Conservation (phyloP, 495 filamentous ascomycete genomes). For the Elaphomyces granulatus region DNA sequence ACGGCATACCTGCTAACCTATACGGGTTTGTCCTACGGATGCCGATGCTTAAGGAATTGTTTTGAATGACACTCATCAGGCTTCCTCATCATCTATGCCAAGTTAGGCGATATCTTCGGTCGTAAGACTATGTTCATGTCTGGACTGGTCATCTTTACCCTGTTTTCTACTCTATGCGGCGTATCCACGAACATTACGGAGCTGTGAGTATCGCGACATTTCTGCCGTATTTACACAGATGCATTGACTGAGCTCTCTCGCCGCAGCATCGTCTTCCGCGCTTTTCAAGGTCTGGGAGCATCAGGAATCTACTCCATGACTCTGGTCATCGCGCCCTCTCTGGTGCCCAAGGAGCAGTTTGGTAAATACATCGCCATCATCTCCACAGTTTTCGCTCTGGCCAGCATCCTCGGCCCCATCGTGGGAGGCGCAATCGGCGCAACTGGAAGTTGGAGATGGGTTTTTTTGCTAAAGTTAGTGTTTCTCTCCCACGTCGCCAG, state of each 20-base stretch:
- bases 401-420: slow-evolving; percentile 27
- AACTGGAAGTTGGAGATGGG: slow-evolving; percentile 31
- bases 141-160: slow-evolving; percentile 37
- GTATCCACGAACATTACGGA: slow-evolving; percentile 32
- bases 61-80: slow-evolving; percentile 16
- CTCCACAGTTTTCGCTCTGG: slow-evolving; percentile 10
- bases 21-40: slow-evolving; percentile 24
- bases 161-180: slow-evolving; percentile 42
- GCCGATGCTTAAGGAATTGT: slow-evolving; percentile 2
- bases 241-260: too few relatives aligned
- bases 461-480: slow-evolving; percentile 26
- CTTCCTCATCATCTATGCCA: slow-evolving; percentile 41
- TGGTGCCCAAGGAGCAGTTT: slow-evolving; percentile 22
- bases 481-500: neutral
- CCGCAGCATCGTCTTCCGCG: slow-evolving; percentile 36
- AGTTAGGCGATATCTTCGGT: slow-evolving; percentile 41
- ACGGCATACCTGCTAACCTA: slow-evolving; percentile 41
- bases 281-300: slow-evolving; percentile 40
- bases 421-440: slow-evolving; percentile 27
- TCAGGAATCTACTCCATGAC: slow-evolving; percentile 38
- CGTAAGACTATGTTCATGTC: slow-evolving; percentile 31
- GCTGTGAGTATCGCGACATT: too few relatives aligned
- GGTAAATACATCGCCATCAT: slow-evolving; percentile 4
- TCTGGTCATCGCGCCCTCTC: slow-evolving; percentile 37
- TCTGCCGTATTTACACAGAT: too few relatives aligned